Conservation (phyloP, 2,329 filamentous ascomycete genomes). For the Fusarium piperis region DNA sequence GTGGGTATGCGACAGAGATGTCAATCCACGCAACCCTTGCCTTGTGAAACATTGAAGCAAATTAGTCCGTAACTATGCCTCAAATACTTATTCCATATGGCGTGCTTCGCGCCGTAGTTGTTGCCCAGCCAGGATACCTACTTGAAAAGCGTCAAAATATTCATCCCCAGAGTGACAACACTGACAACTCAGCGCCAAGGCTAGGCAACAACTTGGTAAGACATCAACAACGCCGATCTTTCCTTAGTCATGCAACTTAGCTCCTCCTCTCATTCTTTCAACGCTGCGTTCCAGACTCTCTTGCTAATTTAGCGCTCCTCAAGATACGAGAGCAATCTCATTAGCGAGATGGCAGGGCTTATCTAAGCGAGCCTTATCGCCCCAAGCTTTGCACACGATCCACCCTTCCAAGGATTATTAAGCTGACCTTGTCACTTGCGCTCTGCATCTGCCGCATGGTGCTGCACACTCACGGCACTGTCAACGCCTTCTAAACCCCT, state of each 20-base stretch:
- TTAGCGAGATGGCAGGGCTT: background rate
- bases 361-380: background rate
- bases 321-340: background rate
- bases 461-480: background rate
- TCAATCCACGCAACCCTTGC: background rate
- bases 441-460: background rate
- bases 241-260: background rate
- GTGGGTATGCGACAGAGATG: background rate
- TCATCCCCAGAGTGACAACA: background rate
- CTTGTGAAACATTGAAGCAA: background rate
- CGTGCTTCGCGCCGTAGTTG: background rate
- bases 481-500: background rate
- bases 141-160: background rate
- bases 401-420: background rate
- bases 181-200: background rate
- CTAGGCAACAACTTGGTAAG: background rate
- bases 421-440: background rate
- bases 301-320: background rate
- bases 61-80: background rate
- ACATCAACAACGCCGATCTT: background rate
- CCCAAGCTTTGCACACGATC: background rate
- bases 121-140: background rate
- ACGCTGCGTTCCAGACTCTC: background rate
- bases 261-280: background rate
- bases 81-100: background rate